A percentile compares a stretch with the other conserved stretches of the same genome.
phyloP scores from a whole-genome alignment of 2,329 filamentous ascomycete species.

The Pleurostoma richardsiae region DNA sequence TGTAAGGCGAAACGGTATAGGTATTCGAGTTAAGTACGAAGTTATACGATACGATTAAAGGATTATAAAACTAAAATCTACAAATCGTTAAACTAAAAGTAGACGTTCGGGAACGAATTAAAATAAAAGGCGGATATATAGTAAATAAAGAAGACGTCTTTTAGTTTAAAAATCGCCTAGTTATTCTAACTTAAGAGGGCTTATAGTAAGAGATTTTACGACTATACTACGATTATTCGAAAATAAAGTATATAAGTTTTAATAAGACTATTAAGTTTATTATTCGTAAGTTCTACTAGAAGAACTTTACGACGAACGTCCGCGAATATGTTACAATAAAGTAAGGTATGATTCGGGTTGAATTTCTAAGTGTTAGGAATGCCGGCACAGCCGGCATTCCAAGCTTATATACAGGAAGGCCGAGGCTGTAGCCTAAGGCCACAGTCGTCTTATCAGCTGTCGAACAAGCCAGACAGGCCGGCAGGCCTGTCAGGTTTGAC shows the following conservation, averaged over 20 bases:
- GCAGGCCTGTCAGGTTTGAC: too few relatives aligned
- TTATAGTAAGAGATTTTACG: not conserved
- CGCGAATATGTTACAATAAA: too few relatives aligned
- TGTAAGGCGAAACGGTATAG: not conserved
- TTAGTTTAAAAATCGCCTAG: not conserved
- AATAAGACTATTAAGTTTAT: not conserved
- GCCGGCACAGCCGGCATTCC: too few relatives aligned
- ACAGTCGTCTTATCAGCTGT: too few relatives aligned
- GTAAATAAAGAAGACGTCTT: not conserved
- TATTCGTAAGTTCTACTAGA: not conserved
- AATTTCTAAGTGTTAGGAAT: too few relatives aligned
- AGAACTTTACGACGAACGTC: too few relatives aligned
- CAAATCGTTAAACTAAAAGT: not conserved
- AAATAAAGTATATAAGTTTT: not conserved
- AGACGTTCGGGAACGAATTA: not conserved
- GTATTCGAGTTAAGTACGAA: not conserved
- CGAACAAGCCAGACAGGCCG: too few relatives aligned
- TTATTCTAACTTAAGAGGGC: not conserved
- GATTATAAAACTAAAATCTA: not conserved
- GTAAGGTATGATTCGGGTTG: too few relatives aligned
- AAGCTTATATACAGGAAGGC: too few relatives aligned
- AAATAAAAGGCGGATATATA: too few relatives aligned
- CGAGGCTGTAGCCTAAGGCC: too few relatives aligned
- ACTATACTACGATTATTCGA: not conserved
- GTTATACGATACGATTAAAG: not conserved